phyloP scores from a whole-genome alignment of 495 filamentous ascomycete species.

The Aspergillus affinis region DNA sequence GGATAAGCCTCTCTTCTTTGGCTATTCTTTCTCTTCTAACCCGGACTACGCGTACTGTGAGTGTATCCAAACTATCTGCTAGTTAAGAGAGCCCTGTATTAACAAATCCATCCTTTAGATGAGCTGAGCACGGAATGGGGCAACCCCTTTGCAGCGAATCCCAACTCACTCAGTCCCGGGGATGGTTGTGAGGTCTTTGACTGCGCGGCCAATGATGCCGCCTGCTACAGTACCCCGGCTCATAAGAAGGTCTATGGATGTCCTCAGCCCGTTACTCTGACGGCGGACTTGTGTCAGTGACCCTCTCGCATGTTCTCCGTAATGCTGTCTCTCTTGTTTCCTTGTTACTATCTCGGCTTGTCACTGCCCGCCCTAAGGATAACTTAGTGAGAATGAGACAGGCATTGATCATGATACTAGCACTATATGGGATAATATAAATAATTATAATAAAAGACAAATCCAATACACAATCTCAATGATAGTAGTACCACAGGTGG shows the following conservation, averaged over 20 bases:
- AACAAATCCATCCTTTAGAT: constrained; percentile 22
- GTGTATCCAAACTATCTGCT: constrained; percentile 16
- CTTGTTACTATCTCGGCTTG: neutral
- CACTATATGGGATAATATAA: neutral
- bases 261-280: constrained; percentile 28
- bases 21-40: constrained; percentile 30
- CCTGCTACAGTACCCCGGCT: constrained; percentile 31
- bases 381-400: constrained; percentile 9
- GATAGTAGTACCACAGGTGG: no score
- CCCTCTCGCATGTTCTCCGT: constrained; percentile 8
- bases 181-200: constrained; percentile 30
- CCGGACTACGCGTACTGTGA: constrained; percentile 33
- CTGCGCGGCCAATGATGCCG: constrained; percentile 30
- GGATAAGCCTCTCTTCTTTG: constrained; percentile 28
- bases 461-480: no score
- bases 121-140: constrained; percentile 32
- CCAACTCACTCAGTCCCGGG: constrained; percentile 30
- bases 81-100: constrained; percentile 10
- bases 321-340: constrained; percentile 13
- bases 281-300: constrained; percentile 25
- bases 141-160: constrained; percentile 29
- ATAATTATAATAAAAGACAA: constrained; percentile 2
- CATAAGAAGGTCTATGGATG: constrained; percentile 32
- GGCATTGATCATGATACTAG: constrained; percentile 12
- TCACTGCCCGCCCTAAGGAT: neutral